Base-by-base conservation (phyloP, 2,329 filamentous ascomycete species). In the Diaporthe sp. region DNA sequence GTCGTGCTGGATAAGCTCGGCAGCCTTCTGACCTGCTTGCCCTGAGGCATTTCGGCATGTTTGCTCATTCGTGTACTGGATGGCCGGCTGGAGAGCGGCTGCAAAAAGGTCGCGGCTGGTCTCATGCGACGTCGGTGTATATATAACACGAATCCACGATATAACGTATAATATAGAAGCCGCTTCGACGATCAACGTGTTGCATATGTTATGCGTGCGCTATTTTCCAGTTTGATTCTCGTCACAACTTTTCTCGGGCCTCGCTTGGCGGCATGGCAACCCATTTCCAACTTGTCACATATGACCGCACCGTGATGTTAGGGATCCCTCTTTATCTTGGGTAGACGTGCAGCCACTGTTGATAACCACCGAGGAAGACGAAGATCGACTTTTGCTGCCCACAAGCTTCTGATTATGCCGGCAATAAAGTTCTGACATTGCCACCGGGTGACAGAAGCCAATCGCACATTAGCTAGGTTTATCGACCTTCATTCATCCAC, bases 1-100 rank as follows among this genome's bases (percentile, higher is more conserved):
- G 80, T 85, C 34, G 90, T 92, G 60, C 74, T 89, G 77, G 80
- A 87, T 25, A 91, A 89, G 82, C 79, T 92, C 75, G 81, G 83
- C 25, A 75, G 58, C 25, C 49, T 77, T 8, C n/a, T 77, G 15
- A 70, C 71, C 17, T 77, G 76, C 58, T 71, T 77, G 71, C n/a
- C 65, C 8, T 76, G 47, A 71, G 31, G 5, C 13, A 7, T 25
- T 22, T 12, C 22, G 25, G 20, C 28, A 42, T 22, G n/a, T 28
- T 25, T n/a, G n/a, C n/a, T n/a, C n/a, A n/a, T n/a, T n/a, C n/a
- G n/a, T n/a, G n/a, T n/a, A n/a, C n/a, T n/a, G n/a, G n/a, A n/a
- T n/a, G n/a, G n/a, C n/a, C n/a, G n/a, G n/a, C n/a, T n/a, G n/a
- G n/a, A n/a, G n/a, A n/a, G n/a, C n/a, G n/a, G n/a, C n/a, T n/a